phyloP scores from a whole-genome alignment of 495 filamentous ascomycete species.

The Aspergillus hancockii region DNA sequence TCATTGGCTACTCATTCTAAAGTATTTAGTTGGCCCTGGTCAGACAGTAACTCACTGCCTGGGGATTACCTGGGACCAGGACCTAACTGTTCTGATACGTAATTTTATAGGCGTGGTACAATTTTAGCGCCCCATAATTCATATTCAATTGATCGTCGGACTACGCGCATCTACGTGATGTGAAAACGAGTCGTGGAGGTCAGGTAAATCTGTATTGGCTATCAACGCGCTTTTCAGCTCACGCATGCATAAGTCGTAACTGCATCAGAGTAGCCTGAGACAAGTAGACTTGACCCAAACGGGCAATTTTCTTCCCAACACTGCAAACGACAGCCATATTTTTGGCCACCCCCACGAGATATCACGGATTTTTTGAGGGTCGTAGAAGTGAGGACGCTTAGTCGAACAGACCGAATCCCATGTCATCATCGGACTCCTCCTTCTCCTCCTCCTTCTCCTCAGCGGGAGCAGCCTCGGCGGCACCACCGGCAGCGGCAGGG shows the following conservation, averaged over 20 bases:
- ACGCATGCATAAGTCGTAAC: constrained; percentile 43
- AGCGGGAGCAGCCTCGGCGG: constrained; percentile 66
- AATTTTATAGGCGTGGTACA: not conserved
- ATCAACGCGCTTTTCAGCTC: constrained; percentile 41
- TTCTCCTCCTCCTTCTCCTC: constrained; percentile 74
- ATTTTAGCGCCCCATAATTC: not conserved
- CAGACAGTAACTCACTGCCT: too few relatives aligned
- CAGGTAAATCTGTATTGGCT: constrained; percentile 48
- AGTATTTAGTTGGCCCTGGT: not conserved
- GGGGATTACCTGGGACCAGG: too few relatives aligned
- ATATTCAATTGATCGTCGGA: not conserved
- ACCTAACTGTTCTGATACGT: not conserved
- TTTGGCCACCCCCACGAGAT: constrained; percentile 37
- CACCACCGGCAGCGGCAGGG: constrained; percentile 61
- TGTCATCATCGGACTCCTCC: constrained; percentile 98
- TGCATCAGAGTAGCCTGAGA: constrained; percentile 44
- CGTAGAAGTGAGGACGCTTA: constrained; percentile 43
- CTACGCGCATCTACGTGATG: not conserved
- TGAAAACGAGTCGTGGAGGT: constrained; percentile 27
- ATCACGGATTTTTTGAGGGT: constrained; percentile 30
- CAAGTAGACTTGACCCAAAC: constrained; percentile 34
- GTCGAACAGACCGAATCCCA: constrained; percentile 99
- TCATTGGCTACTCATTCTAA: not conserved
- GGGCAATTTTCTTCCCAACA: constrained; percentile 33
- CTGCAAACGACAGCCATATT: constrained; percentile 38